Evolutionary conservation across 495 filamentous ascomycete genomes (phyloP).

Genomic region (Xylaria cubensis): DNA sequence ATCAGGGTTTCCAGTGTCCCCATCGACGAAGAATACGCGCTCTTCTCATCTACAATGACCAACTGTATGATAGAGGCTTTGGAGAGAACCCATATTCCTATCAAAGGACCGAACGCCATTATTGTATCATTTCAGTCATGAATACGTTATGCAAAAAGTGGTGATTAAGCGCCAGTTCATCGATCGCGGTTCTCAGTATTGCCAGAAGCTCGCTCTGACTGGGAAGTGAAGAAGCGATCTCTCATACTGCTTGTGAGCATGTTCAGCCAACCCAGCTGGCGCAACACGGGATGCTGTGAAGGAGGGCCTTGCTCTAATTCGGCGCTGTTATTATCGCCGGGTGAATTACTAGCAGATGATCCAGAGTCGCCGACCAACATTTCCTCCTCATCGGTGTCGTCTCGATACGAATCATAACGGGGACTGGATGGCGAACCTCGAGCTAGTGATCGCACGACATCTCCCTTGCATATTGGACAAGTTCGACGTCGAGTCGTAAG

Average conservation of each 20-base stretch:
- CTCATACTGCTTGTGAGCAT: conserved; percentile 34
- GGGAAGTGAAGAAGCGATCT: conserved; percentile 27
- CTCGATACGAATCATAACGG: conserved; percentile 56
- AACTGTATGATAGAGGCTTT: not conserved
- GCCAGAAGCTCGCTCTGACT: conserved; percentile 5
- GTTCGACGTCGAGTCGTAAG: conserved; percentile 91
- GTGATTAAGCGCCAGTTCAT: conserved; percentile 7
- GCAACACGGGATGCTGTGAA: conserved; percentile 24
- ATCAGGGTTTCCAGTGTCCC: not conserved
- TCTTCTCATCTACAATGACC: not conserved
- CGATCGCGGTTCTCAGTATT: conserved; percentile 26
- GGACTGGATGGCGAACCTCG: conserved; percentile 53
- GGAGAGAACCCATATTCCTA: conserved; percentile 2
- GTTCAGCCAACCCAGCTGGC: conserved; percentile 35
- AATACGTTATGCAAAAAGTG: conserved; percentile 25
- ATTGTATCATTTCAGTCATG: conserved; percentile 26
- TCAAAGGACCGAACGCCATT: conserved; percentile 23
- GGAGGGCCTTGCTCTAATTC: conserved; percentile 42
- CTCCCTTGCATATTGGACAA: conserved; percentile 97
- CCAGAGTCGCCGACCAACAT: conserved; percentile 28
- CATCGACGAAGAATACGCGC: not conserved
- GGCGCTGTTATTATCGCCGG: conserved; percentile 26
- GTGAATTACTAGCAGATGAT: conserved; percentile 34
- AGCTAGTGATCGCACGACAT: conserved; percentile 75
- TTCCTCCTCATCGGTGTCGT: conserved; percentile 56